These are phyloP conservation scores for Lasiosphaeria ovina DNA, from an alignment of 495 filamentous ascomycete species.

Conservation along the genomic window DNA sequence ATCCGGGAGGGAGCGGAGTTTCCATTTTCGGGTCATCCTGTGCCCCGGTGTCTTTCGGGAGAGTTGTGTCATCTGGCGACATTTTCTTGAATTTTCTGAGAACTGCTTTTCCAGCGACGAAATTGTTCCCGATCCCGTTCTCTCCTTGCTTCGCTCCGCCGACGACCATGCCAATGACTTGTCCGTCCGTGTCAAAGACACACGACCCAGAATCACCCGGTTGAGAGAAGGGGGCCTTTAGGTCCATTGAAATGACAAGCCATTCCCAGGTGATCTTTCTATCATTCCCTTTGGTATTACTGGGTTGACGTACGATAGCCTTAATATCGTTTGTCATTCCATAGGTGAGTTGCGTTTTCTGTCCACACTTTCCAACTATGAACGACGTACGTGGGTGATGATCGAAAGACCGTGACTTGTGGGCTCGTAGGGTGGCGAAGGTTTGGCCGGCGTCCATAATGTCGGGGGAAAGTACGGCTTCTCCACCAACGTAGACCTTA, in stretches of 20 bases:
- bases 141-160: background rate
- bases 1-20: background rate
- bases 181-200: background rate
- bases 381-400: background rate
- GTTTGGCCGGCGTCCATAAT: too few relatives aligned
- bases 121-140: too few relatives aligned
- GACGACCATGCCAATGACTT: background rate
- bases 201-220: background rate
- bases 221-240: background rate
- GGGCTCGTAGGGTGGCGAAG: background rate
- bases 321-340: constrained; percentile 3
- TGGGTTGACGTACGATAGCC: background rate
- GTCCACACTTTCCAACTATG: background rate
- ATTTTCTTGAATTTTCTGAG: background rate
- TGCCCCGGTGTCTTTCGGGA: background rate
- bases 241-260: background rate
- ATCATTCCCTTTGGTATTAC: background rate
- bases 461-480: background rate
- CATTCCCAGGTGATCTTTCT: constrained; percentile 4
- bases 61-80: background rate
- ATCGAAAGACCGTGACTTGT: background rate
- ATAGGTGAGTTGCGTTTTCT: background rate
- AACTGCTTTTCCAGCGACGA: background rate
- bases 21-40: background rate
- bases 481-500: background rate